phyloP scores from a whole-genome alignment of 148 eudicot genomes.

The Talinum fruticosum region DNA sequence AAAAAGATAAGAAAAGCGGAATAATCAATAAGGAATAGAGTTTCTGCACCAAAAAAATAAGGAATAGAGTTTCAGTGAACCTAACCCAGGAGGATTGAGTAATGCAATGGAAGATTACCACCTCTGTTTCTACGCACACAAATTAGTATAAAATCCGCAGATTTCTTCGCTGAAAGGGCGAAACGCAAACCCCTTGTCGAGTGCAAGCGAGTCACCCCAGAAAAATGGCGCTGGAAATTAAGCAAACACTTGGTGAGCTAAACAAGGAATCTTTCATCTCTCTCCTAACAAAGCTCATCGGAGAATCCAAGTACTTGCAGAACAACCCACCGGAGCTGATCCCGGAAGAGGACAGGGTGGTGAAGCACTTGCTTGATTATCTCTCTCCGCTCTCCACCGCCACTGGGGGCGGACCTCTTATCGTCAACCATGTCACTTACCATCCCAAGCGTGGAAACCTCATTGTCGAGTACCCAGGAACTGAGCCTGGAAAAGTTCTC shows the following conservation, averaged over 20 bases:
- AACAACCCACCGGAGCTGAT: slow-evolving; percentile 97
- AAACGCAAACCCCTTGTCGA: not conserved
- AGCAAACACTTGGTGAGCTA: slow-evolving; percentile 54
- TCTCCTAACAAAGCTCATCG: slow-evolving; percentile 71
- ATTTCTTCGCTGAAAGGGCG: not conserved
- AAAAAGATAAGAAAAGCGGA: no score
- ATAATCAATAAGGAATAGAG: no score
- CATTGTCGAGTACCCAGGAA: slow-evolving; percentile 92
- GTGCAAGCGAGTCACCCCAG: not conserved
- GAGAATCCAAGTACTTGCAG: slow-evolving; percentile 80
- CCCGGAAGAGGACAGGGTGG: slow-evolving; percentile 90
- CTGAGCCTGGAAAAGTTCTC: slow-evolving; percentile 50
- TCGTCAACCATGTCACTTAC: slow-evolving; percentile 68
- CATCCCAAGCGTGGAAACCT: slow-evolving; percentile 76
- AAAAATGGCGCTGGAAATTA: slow-evolving; percentile 41
- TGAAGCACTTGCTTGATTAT: slow-evolving; percentile 54
- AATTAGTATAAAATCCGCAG: not conserved
- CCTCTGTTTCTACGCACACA: not conserved
- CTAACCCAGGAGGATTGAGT: no score
- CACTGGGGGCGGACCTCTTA: slow-evolving; percentile 74
- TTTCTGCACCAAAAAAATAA: no score
- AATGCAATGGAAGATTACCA: no score
- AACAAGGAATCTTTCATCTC: slow-evolving; percentile 59
- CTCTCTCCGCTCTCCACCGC: slow-evolving; percentile 70
- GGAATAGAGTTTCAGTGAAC: no score